These are phyloP conservation scores for Chimonanthus praecox DNA, from an alignment of 164 flowering plant species.

Conservation along the genomic window DNA sequence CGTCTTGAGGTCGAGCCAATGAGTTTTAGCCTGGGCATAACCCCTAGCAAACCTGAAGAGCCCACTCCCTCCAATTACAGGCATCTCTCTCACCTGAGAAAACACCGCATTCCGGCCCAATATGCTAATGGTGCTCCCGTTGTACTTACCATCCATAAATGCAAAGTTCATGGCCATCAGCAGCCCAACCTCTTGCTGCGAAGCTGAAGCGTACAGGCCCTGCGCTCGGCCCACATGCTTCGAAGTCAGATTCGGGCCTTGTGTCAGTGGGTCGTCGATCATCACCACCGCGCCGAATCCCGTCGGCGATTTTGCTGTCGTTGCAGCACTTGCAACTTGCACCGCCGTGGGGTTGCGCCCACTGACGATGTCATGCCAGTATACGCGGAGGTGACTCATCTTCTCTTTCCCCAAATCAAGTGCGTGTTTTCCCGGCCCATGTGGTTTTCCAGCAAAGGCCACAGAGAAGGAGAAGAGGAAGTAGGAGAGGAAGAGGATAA, in stretches of 20 bases:
- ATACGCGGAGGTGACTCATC: conserved; percentile 15
- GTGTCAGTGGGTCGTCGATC: conserved; percentile 32
- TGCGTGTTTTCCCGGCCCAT: background rate
- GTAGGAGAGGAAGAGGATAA: background rate
- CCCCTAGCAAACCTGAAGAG: conserved; percentile 12
- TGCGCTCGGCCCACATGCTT: conserved; percentile 31
- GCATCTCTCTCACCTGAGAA: conserved; percentile 15
- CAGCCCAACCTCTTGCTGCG: conserved; percentile 13
- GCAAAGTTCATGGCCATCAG: conserved; percentile 13
- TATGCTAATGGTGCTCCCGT: conserved; percentile 16
- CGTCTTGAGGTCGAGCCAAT: background rate
- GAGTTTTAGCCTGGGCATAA: conserved; percentile 9
- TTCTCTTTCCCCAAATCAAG: conserved; percentile 8
- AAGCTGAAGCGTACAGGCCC: conserved; percentile 26
- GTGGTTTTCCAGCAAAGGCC: background rate
- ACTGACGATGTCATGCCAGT: conserved; percentile 19
- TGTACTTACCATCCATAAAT: too few relatives aligned
- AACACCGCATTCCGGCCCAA: conserved; percentile 12
- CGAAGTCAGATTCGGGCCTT: conserved; percentile 18
- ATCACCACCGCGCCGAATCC: conserved; percentile 17
- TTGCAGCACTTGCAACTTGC: conserved; percentile 5
- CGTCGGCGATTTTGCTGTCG: conserved; percentile 9
- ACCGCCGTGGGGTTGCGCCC: conserved; percentile 9
- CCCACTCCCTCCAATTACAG: conserved; percentile 12
- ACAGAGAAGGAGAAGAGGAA: background rate